Evolutionary conservation across 352 stramenopile genomes (phyloP), one percentile per base, ranked within the genome.

Genomic region (Phytophthora pluvialis): DNA sequence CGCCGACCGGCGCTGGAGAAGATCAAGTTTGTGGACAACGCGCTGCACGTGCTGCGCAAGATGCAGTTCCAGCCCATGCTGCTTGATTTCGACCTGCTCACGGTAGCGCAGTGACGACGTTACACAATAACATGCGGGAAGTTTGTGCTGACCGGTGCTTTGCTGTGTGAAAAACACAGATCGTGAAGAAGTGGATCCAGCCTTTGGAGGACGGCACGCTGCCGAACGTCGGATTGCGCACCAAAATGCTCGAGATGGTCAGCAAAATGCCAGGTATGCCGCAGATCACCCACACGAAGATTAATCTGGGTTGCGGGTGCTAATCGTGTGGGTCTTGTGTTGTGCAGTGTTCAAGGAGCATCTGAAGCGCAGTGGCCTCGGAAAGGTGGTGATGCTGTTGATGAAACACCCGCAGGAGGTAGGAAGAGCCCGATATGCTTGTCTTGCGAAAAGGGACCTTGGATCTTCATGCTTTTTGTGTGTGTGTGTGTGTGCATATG

Each of bases 161-260:
- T 43, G 1, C 10, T n/a, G 47, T 21, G 18, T 65, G 18, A 36
- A 47, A 21, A 21, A 21, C n/a, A 16, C 39, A 95, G 87, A 89
- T 96, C 62, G 83, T 96, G 49, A 96, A 94, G 69, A 94, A 95
- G 60, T 96, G 88, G 88, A 96, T 96, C 36, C 86, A 95, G 56
- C 88, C 88, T 25, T 45, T 94, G 36, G 88, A 95, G 1, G 77
- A 94, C 43, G 83, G 85, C 18, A 64, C 83, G 36, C 63, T 96
- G 43, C 86, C 88, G 12, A 96, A 95, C 57, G 75, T 96, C 9
- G 85, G 88, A n/a, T 68, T 96, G 38, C 86, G 88, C 29, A 91
- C 88, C 43, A 95, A 91, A 67, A 92, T 96, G 80, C 73, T 96
- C 9, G 77, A 94, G 9, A 92, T 94, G 77, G 75, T 93, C 38